Evolutionary conservation across 2,329 filamentous ascomycete species (phyloP).

Genomic region (Neocatenulostroma microsporum): DNA sequence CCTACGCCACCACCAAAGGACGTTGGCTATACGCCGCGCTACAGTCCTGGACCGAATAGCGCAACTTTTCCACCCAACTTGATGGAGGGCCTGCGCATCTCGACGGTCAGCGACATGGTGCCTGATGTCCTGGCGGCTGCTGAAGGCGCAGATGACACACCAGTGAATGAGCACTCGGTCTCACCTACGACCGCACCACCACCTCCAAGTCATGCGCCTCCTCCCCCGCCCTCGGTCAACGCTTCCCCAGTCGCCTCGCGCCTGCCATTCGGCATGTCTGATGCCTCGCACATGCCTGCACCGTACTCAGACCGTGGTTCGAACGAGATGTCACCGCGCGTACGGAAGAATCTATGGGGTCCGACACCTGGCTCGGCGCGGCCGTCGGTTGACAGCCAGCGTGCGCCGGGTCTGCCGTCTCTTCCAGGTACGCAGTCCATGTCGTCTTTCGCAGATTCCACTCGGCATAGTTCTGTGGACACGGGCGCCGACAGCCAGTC

Average conservation of each 20-base stretch:
- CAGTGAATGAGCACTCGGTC: constrained; percentile 9
- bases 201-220: constrained; percentile 39
- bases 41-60: constrained; percentile 23
- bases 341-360: constrained; percentile 21
- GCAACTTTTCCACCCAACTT: constrained; percentile 14
- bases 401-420: constrained; percentile 13
- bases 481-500: constrained; percentile 15
- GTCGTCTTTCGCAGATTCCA: constrained; percentile 27
- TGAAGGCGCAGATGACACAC: constrained; percentile 9
- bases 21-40: constrained; percentile 29
- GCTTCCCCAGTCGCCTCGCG: constrained; percentile 2
- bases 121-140: constrained; percentile 30
- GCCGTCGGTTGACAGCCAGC: constrained; percentile 27
- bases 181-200: constrained; percentile 29
- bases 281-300: constrained; percentile 15
- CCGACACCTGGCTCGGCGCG: constrained; percentile 24
- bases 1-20: constrained; percentile 37
- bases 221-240: constrained; percentile 30
- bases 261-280: constrained; percentile 19
- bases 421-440: constrained; percentile 27
- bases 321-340: constrained; percentile 23
- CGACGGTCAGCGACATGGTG: constrained; percentile 26
- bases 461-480: constrained; percentile 21
- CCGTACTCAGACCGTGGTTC: constrained; percentile 21
- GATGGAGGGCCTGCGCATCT: constrained; percentile 21